Conservation (phyloP, 148 eudicot genomes). For the Gaultheria prostrata region DNA sequence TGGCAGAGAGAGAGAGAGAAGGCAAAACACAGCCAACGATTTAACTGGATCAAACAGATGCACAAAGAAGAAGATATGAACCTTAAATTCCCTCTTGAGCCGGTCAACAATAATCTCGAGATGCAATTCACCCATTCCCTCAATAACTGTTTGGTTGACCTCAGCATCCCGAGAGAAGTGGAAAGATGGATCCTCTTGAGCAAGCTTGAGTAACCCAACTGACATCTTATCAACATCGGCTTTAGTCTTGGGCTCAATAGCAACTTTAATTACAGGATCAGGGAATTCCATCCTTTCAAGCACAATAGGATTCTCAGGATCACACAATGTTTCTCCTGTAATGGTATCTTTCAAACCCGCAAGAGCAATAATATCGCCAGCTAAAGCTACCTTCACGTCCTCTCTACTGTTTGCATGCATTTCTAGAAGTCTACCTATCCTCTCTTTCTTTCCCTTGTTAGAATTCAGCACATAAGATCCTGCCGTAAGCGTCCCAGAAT, state of each 20-base stretch:
- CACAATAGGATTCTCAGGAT: conserved; percentile 71
- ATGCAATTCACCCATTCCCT: conserved; percentile 99
- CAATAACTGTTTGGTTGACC: conserved; percentile 87
- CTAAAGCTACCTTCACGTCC: conserved; percentile 75
- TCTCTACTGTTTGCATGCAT: conserved; percentile 99
- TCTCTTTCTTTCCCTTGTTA: conserved; percentile 95
- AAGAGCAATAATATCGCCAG: conserved; percentile 96
- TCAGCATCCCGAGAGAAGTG: conserved; percentile 98
- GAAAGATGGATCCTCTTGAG: conserved; percentile 99
- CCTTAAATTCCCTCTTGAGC: conserved; percentile 95
- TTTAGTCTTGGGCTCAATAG: conserved; percentile 97
- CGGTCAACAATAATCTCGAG: conserved; percentile 98
- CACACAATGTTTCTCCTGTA: conserved; percentile 92
- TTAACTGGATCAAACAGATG: conserved; percentile 3
- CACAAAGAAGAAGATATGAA: conserved; percentile 24
- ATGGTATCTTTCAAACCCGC: conserved; percentile 95
- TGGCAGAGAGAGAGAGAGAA: background rate
- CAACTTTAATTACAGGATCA: conserved; percentile 98
- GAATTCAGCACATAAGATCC: conserved; percentile 88
- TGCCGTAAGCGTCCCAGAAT: conserved; percentile 81
- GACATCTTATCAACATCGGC: conserved; percentile 96
- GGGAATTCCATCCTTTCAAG: conserved; percentile 99
- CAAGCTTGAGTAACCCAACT: conserved; percentile 78
- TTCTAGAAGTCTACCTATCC: conserved; percentile 92
- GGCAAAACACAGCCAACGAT: background rate